Conservation (phyloP, 495 filamentous ascomycete species). For the Aspergillus nanangensis region DNA sequence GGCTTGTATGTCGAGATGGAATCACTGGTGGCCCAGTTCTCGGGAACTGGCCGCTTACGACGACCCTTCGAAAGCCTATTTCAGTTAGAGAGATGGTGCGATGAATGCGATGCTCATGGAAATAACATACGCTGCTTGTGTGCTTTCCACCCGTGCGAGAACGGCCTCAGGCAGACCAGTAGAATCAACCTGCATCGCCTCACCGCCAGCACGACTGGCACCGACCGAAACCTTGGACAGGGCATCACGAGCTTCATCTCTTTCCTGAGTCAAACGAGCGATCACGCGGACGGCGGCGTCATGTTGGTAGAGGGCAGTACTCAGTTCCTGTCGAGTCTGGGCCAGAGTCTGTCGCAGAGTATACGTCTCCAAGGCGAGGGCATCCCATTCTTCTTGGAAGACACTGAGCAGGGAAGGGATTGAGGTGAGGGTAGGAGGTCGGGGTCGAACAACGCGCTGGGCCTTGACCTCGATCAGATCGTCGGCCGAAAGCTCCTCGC, state of each 20-base stretch:
- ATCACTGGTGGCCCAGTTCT: constrained; percentile 78
- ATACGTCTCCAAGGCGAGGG: constrained; percentile 83
- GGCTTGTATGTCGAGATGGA: constrained; percentile 63
- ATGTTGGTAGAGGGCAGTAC: constrained; percentile 89
- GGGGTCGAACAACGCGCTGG: constrained; percentile 73
- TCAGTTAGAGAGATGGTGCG: no score
- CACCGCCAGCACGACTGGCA: constrained; percentile 49
- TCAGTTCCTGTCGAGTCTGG: constrained; percentile 88
- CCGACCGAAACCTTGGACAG: constrained; percentile 77
- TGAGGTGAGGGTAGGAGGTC: constrained; percentile 92
- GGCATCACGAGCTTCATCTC: constrained; percentile 92
- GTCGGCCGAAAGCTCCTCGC: constrained; percentile 78
- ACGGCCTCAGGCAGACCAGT: constrained; percentile 68
- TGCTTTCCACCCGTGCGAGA: constrained; percentile 67
- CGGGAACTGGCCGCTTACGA: constrained; percentile 81
- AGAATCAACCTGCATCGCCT: constrained; percentile 88
- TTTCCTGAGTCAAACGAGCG: constrained; percentile 77
- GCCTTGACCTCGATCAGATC: constrained; percentile 87
- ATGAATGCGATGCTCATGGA: no score
- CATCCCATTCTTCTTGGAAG: constrained; percentile 99
- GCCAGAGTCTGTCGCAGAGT: constrained; percentile 81
- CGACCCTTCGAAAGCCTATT: constrained; percentile 75
- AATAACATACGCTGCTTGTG: constrained; percentile 66
- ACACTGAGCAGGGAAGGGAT: constrained; percentile 92
- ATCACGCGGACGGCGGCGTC: constrained; percentile 94